Conservation (phyloP, 2,329 filamentous ascomycete genomes). For the Epichloe sylvatica region DNA sequence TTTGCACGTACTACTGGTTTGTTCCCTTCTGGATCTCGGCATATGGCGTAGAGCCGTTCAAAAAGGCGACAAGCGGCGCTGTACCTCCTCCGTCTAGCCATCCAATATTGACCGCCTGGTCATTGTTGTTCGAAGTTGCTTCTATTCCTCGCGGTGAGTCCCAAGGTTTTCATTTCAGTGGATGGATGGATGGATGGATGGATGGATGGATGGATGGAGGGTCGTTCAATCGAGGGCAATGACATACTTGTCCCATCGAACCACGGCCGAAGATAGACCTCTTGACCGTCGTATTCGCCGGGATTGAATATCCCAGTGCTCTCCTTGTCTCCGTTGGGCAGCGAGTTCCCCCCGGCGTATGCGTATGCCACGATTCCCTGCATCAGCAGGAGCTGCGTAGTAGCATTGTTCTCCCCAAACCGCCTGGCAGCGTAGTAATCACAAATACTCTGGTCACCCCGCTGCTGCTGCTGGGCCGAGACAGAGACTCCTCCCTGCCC, state of each 20-base stretch:
- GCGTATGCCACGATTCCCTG: constrained; percentile 17
- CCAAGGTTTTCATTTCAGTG: background rate
- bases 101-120: constrained; percentile 12
- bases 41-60: constrained; percentile 11
- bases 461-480: background rate
- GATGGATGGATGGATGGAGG: background rate
- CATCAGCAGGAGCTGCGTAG: constrained; percentile 15
- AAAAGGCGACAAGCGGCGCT: constrained; percentile 12
- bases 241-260: constrained; percentile 18
- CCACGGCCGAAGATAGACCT: constrained; percentile 15
- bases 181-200: background rate
- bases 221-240: background rate
- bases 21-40: constrained; percentile 12
- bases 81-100: constrained; percentile 19
- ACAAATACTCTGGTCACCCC: constrained; percentile 12
- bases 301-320: constrained; percentile 18
- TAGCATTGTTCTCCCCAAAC: constrained; percentile 13
- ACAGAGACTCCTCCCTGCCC: background rate
- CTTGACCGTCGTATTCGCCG: constrained; percentile 10
- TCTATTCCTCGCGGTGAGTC: background rate
- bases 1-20: constrained; percentile 16
- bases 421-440: constrained; percentile 16
- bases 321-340: constrained; percentile 8
- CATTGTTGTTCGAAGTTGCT: constrained; percentile 16
- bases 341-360: constrained; percentile 13